A percentile compares a stretch with the other conserved stretches of the same genome.
These are phyloP conservation scores for Pseudomonodictys pantanalensis DNA, from an alignment of 495 filamentous ascomycete genomes.

Conservation along the genomic window DNA sequence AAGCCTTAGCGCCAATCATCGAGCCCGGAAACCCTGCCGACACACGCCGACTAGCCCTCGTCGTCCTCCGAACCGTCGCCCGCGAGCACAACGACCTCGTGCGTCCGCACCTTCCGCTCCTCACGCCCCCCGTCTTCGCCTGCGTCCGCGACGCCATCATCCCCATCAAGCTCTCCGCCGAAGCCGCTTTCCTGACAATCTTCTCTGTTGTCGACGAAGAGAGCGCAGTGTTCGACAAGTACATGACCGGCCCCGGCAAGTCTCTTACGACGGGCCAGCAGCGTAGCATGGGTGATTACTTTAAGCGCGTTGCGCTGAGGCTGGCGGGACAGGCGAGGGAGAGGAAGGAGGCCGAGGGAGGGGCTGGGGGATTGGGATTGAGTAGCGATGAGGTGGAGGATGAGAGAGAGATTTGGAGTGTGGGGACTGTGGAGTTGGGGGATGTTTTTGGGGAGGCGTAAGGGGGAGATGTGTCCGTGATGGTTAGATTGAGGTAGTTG, in stretches of 20 bases:
- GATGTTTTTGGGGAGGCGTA: constrained; percentile 37
- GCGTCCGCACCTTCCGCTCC: constrained; percentile 70
- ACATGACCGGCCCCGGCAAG: constrained; percentile 61
- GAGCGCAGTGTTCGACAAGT: constrained; percentile 85
- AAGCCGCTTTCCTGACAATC: constrained; percentile 91
- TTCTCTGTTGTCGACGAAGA: constrained; percentile 89
- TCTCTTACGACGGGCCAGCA: constrained; percentile 67
- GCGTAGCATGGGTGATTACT: constrained; percentile 94
- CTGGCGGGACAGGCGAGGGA: constrained; percentile 81
- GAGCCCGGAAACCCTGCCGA: constrained; percentile 73
- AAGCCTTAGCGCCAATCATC: constrained; percentile 69
- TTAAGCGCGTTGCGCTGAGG: constrained; percentile 84
- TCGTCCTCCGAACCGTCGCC: constrained; percentile 79
- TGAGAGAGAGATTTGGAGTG: constrained; percentile 91
- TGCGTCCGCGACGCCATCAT: constrained; percentile 92
- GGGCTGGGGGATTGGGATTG: constrained; percentile 77
- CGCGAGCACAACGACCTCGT: constrained; percentile 72
- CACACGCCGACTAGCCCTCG: constrained; percentile 82
- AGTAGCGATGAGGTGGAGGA: constrained; percentile 89
- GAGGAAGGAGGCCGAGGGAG: constrained; percentile 84
- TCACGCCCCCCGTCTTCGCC: constrained; percentile 82
- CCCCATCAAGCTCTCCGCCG: constrained; percentile 90
- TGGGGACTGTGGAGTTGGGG: constrained; percentile 85
- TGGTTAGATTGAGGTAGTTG: too few species aligned
- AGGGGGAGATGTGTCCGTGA: too few species aligned